Conservation (phyloP, 441 rosid genomes). For the Metrosideros polymorpha region DNA sequence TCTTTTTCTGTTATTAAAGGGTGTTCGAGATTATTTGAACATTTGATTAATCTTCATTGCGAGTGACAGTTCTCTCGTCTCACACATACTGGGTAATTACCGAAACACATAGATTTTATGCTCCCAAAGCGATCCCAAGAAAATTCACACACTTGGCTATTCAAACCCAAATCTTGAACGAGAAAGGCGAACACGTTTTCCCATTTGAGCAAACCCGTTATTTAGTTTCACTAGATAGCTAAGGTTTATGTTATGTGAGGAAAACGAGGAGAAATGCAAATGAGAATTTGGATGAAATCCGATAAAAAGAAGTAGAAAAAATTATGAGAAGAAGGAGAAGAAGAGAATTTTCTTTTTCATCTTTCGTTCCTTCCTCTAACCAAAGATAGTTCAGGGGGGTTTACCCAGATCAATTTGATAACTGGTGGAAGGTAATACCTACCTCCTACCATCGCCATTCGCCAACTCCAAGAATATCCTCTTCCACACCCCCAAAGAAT, state of each 20-base stretch:
- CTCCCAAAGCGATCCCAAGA: rapidly evolving
- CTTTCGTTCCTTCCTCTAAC: background rate
- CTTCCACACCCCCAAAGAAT: background rate
- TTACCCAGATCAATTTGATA: background rate
- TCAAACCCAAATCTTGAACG: background rate
- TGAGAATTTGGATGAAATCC: background rate
- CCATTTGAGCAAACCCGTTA: background rate
- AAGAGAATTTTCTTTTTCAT: background rate
- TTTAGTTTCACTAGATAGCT: background rate
- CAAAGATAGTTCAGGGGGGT: background rate
- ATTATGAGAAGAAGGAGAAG: rapidly evolving
- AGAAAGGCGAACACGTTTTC: background rate
- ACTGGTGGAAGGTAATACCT: background rate
- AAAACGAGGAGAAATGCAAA: background rate
- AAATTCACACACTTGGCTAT: rapidly evolving
- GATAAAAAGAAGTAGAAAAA: background rate
- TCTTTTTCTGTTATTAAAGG: background rate
- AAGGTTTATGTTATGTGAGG: background rate
- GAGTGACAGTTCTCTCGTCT: rapidly evolving
- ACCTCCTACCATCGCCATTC: background rate
- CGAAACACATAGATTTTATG: background rate
- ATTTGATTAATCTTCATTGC: background rate
- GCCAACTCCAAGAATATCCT: background rate
- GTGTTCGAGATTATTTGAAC: background rate
- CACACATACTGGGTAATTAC: background rate